phyloP scores from a whole-genome alignment of 257 asterid genomes.

The Solanum pimpinellifolium region DNA sequence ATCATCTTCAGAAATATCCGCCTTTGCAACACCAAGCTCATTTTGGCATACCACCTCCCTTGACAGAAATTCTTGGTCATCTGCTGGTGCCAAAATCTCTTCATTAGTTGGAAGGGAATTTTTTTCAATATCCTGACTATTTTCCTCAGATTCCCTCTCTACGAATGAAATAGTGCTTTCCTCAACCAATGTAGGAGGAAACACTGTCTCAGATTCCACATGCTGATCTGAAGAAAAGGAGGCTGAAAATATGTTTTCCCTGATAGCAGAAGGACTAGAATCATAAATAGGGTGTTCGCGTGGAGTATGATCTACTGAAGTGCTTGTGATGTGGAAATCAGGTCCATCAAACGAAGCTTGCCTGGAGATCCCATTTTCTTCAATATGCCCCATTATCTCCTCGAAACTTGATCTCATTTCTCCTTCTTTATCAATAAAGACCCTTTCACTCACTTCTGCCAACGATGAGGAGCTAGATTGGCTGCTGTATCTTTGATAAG shows the following conservation, averaged over 20 bases:
- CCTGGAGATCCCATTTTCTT: constrained; percentile 14
- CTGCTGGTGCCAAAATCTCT: constrained; percentile 13
- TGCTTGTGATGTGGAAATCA: constrained; percentile 8
- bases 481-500: constrained; percentile 9
- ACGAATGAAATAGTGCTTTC: constrained; percentile 15
- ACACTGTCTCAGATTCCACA: constrained; percentile 28
- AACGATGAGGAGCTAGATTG: constrained; percentile 59
- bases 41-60: constrained; percentile 7
- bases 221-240: constrained; percentile 35
- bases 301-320: constrained; percentile 1
- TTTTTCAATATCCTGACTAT: constrained; percentile 12
- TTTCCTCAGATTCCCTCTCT: constrained; percentile 24
- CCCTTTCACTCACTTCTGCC: constrained; percentile 43
- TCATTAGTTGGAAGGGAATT: constrained; percentile 1
- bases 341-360: constrained; percentile 24
- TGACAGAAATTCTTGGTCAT: constrained; percentile 13
- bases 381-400: constrained; percentile 14
- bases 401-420: constrained; percentile 24
- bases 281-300: constrained; percentile 14
- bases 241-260: constrained; percentile 25
- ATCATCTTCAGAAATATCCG: constrained; percentile 13
- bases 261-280: constrained; percentile 9
- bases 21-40: constrained; percentile 6
- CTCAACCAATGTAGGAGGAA: constrained; percentile 8
- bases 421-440: constrained; percentile 21